These are phyloP conservation scores for Sugiyamaella novakii DNA, from an alignment of 1,139 yeast species.

Conservation along the genomic window DNA sequence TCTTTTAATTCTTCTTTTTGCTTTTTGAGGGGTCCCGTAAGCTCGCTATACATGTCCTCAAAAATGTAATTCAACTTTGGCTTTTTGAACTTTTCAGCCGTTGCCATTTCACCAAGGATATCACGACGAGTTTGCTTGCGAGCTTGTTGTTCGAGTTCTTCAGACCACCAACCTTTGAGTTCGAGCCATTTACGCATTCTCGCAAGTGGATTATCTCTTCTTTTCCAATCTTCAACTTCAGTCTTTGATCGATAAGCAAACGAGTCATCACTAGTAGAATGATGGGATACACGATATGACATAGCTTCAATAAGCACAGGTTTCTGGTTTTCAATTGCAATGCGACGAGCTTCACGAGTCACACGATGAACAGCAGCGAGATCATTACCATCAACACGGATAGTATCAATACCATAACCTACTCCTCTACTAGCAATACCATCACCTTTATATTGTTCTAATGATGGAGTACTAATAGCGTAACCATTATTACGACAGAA, in stretches of 20 bases:
- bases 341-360: slow-evolving; percentile 38
- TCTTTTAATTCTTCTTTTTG: slow-evolving; percentile 39
- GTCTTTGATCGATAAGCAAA: slow-evolving; percentile 42
- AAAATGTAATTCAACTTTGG: slow-evolving; percentile 38
- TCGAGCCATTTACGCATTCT: slow-evolving; percentile 43
- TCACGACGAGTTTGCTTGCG: slow-evolving; percentile 34
- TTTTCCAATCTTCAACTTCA: slow-evolving; percentile 45
- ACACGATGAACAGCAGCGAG: slow-evolving; percentile 42
- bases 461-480: slow-evolving; percentile 43
- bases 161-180: slow-evolving; percentile 39
- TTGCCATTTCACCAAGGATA: slow-evolving; percentile 36
- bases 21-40: slow-evolving; percentile 34
- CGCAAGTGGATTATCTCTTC: slow-evolving; percentile 42
- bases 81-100: slow-evolving; percentile 41
- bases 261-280: slow-evolving; percentile 45
- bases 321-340: slow-evolving; percentile 38
- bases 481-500: slow-evolving; percentile 45
- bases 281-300: slow-evolving; percentile 45
- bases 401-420: slow-evolving; percentile 44
- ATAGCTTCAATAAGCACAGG: slow-evolving; percentile 44
- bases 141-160: slow-evolving; percentile 36
- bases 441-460: slow-evolving; percentile 44
- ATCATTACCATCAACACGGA: slow-evolving; percentile 45
- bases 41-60: slow-evolving; percentile 35
- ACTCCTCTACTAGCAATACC: slow-evolving; percentile 43